Base-by-base conservation (phyloP, 1,284 basidiomycete species). In the Trichosporon coremiiforme region DNA sequence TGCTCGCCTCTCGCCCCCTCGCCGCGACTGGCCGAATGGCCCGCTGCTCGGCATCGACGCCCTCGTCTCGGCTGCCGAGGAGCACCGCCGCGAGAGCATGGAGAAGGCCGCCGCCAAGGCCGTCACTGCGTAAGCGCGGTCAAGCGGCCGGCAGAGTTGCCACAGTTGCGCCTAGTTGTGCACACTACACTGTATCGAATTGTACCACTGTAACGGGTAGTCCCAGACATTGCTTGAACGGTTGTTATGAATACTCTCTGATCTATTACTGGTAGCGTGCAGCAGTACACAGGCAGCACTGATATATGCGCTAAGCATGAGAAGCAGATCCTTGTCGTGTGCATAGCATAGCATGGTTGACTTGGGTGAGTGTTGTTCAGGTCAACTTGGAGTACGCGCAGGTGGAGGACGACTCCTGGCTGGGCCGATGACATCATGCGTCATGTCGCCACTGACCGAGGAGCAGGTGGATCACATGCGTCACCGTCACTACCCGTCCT, bases 61-160 rank as follows among this genome's bases (percentile, higher is more conserved):
- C n/a, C 70, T 82, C 10, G 76, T 81, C 29, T 75, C 72, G 33
- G 81, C 79, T 2, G 81, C 81, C 4, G 81, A 82, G 75, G 77
- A 74, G 64, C 75, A 75, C 41, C 71, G 76, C 31, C 72, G 72
- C 20, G 72, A 73, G 72, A 70, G 68, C 41, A 66, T 73, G 38
- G 71, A 70, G 60, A 66, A 73, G 68, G 66, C 69, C 15, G 62
- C 41, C 38, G 68, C 66, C 8, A 60, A 33, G 12, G 63, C 69
- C 25, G 64, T 68, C 64, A 47, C 64, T 2, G 64, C 68, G 0
- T 68, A 57, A 41, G 53, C 15, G 13, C 47, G n/a, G n/a, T 9
- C 35, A 10, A 36, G 35, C 35, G 35, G 35, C 35, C 35, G 17
- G 47, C 47, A n/a, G 17, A 50, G 47, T n/a, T 8, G 47, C 47